Conservation (phyloP, 2,329 filamentous ascomycete genomes). For the Trichoderma sp. region DNA sequence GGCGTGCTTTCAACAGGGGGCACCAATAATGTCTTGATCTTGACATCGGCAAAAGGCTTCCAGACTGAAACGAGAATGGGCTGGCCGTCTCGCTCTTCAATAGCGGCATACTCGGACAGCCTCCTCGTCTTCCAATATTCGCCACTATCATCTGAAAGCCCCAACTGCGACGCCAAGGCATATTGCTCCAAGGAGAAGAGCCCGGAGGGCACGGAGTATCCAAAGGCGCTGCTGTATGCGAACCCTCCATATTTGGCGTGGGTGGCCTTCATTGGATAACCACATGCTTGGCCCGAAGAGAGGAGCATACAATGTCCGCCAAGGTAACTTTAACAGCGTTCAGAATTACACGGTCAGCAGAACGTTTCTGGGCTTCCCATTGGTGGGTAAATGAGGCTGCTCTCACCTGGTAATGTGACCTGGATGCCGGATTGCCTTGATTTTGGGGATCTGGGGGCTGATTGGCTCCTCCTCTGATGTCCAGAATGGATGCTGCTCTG, state of each 20-base stretch:
- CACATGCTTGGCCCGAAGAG: conserved; percentile 62
- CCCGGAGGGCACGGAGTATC: conserved; percentile 74
- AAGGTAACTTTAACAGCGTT: conserved; percentile 6
- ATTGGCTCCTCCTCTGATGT: conserved; percentile 63
- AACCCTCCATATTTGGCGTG: conserved; percentile 81
- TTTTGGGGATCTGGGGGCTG: conserved; percentile 52
- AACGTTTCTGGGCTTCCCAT: neutral
- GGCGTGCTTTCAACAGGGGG: conserved; percentile 57
- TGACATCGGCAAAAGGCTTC: conserved; percentile 68
- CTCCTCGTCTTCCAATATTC: conserved; percentile 78
- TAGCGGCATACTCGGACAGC: conserved; percentile 60
- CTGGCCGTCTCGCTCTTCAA: conserved; percentile 54
- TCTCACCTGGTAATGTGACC: conserved; percentile 64
- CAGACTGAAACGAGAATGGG: conserved; percentile 67
- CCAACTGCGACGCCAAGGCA: conserved; percentile 58
- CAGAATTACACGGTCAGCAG: neutral
- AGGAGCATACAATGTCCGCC: conserved; percentile 71
- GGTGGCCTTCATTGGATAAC: conserved; percentile 77
- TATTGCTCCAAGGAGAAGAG: conserved; percentile 58
- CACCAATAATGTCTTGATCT: conserved; percentile 61
- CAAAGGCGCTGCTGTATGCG: conserved; percentile 73
- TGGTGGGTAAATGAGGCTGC: conserved; percentile 6
- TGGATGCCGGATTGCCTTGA: conserved; percentile 63
- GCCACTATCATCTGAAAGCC: conserved; percentile 57
- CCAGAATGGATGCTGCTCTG: conserved; percentile 73